Base-by-base conservation (phyloP, 768 basidiomycete genomes). In the Boletus bicolor region DNA sequence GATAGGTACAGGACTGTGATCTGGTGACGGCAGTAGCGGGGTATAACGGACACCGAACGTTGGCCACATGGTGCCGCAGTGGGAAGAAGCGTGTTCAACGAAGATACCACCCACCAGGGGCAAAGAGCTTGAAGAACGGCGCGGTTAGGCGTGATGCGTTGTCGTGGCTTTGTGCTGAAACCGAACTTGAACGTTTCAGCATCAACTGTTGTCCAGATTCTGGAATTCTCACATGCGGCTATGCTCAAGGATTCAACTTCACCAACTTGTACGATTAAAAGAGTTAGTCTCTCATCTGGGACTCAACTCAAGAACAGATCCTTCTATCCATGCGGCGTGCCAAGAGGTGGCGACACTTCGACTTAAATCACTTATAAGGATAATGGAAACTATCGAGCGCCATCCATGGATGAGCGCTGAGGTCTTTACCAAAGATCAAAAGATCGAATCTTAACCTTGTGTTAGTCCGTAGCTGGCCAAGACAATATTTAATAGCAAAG, bases 21-120 rank as follows among this genome's bases (percentile, higher is more conserved):
- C 50, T 12, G 44, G 52, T 5, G 56, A 54, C 7, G 60, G 65
- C 10, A 55, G 24, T 12, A 67, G 35, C 41, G 58, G 48, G 15
- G 53, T 24, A 44, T 61, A 60, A 53, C 59, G 64, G 43, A 34
- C 28, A 15, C 32, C 7, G 28, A 55, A 28, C 26, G 17, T 55
- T 19, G 44, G 46, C 67, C 64, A 64, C 65, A 64, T 68, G 36
- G 34, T 21, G 34, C 32, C 7, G 34, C 5, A 15, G 48, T 4
- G 34, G 43, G 15, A 41, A 21, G 9, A 30, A 17, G 17, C 1
- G 39, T 24, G 21, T 32, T 36, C 7, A 21, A 17, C 19, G 19
- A 28, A 39, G 21, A 46, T 46, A 28, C 42, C 11, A 34, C 43
- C 58, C 60, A 35, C 58, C 58, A 46, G 58, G 56, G 56, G 57